phyloP scores from a whole-genome alignment of 129 eudicot genomes.

The Pittosporum tobira region DNA sequence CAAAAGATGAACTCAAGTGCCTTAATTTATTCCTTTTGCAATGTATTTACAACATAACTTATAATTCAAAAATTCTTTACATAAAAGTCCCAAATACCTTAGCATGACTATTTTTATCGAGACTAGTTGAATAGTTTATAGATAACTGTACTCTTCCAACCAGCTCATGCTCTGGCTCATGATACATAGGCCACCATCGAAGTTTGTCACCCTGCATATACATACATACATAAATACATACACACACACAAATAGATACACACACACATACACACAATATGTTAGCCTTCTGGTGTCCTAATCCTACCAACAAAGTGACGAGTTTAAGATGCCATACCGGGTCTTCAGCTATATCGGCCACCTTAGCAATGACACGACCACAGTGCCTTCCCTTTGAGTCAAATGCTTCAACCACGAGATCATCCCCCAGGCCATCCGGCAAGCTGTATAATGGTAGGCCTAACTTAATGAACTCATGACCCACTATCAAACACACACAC shows the following conservation, averaged over 20 bases:
- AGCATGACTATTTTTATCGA: constrained; percentile 43
- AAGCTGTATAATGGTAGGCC: constrained; percentile 32
- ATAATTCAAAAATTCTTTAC: not conserved
- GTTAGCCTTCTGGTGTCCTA: constrained; percentile 4
- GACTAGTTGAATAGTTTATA: constrained; percentile 48
- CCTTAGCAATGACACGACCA: constrained; percentile 60
- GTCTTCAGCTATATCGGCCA: constrained; percentile 71
- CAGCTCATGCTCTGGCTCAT: constrained; percentile 70
- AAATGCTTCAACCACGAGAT: constrained; percentile 40
- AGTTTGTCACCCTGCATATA: constrained; percentile 64
- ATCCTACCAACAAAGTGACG: not conserved
- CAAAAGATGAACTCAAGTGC: not conserved
- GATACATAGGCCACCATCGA: constrained; percentile 75
- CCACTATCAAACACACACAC: not conserved
- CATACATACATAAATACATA: no score
- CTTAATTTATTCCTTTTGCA: no score
- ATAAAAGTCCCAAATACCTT: constrained; percentile 39
- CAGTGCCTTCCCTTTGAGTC: constrained; percentile 65
- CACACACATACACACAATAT: not conserved
- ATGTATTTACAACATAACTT: not conserved
- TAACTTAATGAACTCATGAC: constrained; percentile 5
- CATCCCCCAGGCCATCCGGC: constrained; percentile 80
- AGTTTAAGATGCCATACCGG: constrained; percentile 24
- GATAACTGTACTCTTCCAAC: constrained; percentile 62
- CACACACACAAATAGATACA: no score